Base-by-base conservation (phyloP, 1,139 yeast species). In the Hansenula lynferdii region DNA sequence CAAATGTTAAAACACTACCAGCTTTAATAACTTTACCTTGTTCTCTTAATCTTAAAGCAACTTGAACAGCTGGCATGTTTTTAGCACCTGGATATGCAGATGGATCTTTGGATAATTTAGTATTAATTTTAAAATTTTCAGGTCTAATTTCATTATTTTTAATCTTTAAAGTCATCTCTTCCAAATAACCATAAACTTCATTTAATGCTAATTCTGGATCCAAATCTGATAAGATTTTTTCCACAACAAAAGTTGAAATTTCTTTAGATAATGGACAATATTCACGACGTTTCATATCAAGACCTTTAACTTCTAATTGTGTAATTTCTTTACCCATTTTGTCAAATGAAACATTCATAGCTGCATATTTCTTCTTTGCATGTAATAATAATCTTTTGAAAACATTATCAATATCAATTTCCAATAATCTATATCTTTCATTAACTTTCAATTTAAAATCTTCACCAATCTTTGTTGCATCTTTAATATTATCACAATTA, bases 361-460 rank as follows among this genome's bases (percentile, higher is more conserved):
- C 98, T 5, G 99, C 99, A 58, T 94, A 94, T 65, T 94, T 94
- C 78, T 94, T 94, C 67, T 94, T 94, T n/a, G 96, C 89, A 58
- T 89, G 96, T 40, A 94, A 67, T 42, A 94, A 69, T 45, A 94
- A 70, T 48, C 90, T 77, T 54, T 85, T 85, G 65, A 86, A 94
- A 2, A 89, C 89, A 56, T 92, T 89, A 65, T 94, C 99, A 48
- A 86, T 87, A 57, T 94, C 99, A 57, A 94, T 87, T 58, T 94
- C 99, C 56, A 94, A 70, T 47, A 86, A 67, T 52, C 77, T 75
- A 62, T 94, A 94, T 40, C 95, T 74, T 54, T 89, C 95, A 60
- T 94, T 94, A 40, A 94, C 97, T 45, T 80, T 74, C 37, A 70
- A 61, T 60, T 92, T 92, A 65, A 94, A 90, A 40, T 82, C 83